Base-by-base conservation (phyloP, 192 early-diverging fungal species). In the Coemansia sp. region DNA sequence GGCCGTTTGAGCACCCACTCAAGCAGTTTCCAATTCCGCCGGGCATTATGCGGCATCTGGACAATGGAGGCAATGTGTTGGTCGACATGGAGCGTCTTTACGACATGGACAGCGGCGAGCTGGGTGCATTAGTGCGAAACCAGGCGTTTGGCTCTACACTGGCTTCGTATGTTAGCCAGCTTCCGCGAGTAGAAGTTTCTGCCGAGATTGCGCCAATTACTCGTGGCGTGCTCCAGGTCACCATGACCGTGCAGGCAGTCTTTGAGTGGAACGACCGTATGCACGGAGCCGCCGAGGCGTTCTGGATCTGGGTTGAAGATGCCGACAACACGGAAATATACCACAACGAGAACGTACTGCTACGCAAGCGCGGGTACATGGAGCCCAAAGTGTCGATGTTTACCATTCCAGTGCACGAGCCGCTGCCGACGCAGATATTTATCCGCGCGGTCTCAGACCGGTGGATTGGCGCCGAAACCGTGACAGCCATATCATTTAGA, bases 301-400 rank as follows among this genome's bases (percentile, higher is more conserved):
- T 92, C 84, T 97, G 92, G 90, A 90, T 99, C 42, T 97, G 91
- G 92, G 93, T 96, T 5, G 92, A 97, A 63, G 98, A 97, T 61
- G 80, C 84, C 3, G 90, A 95, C 67, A 86, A 92, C 74, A 84
- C 84, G 0, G 93, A 96, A 44, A 91, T 99, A 46, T 86, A 95
- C 63, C 92, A 99, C 69, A 89, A 90, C 1, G 98, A 99, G 61
- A 92, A 93, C 71, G 86, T 97, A 60, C 62, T 97, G 49, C 60
- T 99, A 8, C 86, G 85, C 24, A 84, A 85, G 58, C 86, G 84
- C 21, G 81, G 88, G 42, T 66, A 86, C 26, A 84, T 84, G 17
- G 88, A 91, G 79, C 70, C 86, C 36, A 85, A 86, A 31, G 86
- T 85, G 5, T 77, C 93, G 8, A 84, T 81, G 1, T 96, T 99